phyloP scores from a whole-genome alignment of 306 rosid species.

The Ceratonia siliqua region DNA sequence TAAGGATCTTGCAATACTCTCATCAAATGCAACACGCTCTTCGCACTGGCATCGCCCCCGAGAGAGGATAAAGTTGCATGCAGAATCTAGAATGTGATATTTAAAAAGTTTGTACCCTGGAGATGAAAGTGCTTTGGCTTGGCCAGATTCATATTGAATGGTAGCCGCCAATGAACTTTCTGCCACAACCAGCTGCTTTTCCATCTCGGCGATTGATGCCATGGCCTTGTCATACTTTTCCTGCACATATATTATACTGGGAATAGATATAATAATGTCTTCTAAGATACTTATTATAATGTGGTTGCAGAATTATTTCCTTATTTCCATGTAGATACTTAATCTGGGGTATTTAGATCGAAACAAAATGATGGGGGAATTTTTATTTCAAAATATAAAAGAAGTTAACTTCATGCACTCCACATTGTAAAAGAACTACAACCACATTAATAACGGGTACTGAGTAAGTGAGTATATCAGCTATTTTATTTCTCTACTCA shows the following conservation, averaged over 20 bases:
- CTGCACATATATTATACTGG: constrained; percentile 54
- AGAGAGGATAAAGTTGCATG: constrained; percentile 19
- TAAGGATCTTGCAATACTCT: not conserved
- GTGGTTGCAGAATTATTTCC: not conserved
- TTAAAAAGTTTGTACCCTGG: constrained; percentile 59
- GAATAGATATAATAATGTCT: constrained; percentile 45
- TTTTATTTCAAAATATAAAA: not conserved
- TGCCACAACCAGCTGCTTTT: constrained; percentile 78
- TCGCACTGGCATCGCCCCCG: constrained; percentile 20
- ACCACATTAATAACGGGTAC: not conserved
- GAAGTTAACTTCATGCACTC: constrained; percentile 2
- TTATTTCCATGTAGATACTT: too few species aligned
- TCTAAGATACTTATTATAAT: constrained; percentile 33
- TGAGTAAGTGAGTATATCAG: not conserved
- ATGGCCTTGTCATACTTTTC: constrained; percentile 85
- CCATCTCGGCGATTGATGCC: constrained; percentile 70
- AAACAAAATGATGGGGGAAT: constrained; percentile 6
- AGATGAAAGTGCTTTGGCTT: constrained; percentile 73
- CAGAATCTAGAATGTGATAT: constrained; percentile 18
- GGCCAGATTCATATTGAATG: constrained; percentile 94
- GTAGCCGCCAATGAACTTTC: constrained; percentile 97
- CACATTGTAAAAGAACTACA: not conserved
- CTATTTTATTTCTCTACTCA: constrained; percentile 1
- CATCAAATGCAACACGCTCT: constrained; percentile 21
- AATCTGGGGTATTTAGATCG: constrained; percentile 24